A percentile compares a stretch with the other conserved stretches of the same genome.
These are phyloP conservation scores for Heritiera littoralis DNA, from an alignment of 345 rosid genomes.

Conservation along the genomic window DNA sequence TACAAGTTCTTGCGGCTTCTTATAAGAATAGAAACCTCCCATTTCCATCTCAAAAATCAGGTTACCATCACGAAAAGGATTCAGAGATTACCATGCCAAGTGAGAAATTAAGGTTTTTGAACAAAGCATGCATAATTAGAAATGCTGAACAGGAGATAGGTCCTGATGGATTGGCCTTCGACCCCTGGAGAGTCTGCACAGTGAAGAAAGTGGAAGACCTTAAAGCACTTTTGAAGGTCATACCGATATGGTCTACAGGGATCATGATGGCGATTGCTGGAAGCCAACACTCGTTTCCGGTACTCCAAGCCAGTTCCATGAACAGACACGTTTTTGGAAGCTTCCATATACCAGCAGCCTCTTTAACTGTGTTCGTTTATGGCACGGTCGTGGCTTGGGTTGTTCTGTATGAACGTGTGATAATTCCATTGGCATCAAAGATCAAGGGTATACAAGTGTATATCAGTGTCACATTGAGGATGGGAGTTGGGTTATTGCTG, in stretches of 20 bases:
- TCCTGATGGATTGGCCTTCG: conserved; percentile 28
- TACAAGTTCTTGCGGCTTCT: conserved; percentile 36
- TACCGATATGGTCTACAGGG: conserved; percentile 53
- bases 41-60: conserved; percentile 30
- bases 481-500: neutral
- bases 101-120: conserved; percentile 44
- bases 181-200: conserved; percentile 47
- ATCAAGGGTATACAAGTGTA: conserved; percentile 36
- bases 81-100: conserved; percentile 34
- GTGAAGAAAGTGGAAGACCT: conserved; percentile 53
- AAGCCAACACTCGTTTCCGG: conserved; percentile 44
- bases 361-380: conserved; percentile 23
- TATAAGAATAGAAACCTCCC: conserved; percentile 36
- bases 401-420: conserved; percentile 62
- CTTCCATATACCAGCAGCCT: conserved; percentile 38
- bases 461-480: neutral
- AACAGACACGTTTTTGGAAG: conserved; percentile 34
- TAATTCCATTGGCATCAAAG: conserved; percentile 71
- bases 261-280: conserved; percentile 39
- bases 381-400: conserved; percentile 35
- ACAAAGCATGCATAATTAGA: conserved; percentile 50
- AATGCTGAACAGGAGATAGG: conserved; percentile 42
- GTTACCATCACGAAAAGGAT: conserved; percentile 26
- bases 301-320: conserved; percentile 45
- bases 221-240: conserved; percentile 45